phyloP scores from a whole-genome alignment of 2,329 filamentous ascomycete species.

The Fusarium denticulatum region DNA sequence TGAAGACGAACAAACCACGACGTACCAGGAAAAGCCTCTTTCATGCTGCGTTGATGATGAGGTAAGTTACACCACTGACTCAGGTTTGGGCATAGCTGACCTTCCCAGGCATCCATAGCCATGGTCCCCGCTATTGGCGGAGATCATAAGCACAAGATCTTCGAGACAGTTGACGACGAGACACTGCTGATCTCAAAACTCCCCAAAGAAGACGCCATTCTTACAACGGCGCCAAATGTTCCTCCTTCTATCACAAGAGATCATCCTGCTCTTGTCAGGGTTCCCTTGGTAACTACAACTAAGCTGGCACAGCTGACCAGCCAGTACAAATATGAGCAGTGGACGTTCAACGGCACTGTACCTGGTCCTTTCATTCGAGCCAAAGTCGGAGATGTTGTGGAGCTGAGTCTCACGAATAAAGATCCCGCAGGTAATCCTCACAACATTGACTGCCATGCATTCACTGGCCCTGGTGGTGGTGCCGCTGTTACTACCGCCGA shows the following conservation, averaged over 20 bases:
- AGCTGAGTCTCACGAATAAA: conserved; percentile 18
- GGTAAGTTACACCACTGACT: neutral
- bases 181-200: neutral
- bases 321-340: conserved; percentile 26
- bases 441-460: conserved; percentile 24
- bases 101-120: neutral
- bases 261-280: neutral
- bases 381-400: conserved; percentile 17
- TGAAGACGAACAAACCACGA: neutral
- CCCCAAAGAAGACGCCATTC: neutral
- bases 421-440: conserved; percentile 2
- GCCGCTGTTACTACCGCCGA: conserved; percentile 18
- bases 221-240: neutral
- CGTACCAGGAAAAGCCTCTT: neutral
- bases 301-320: conserved; percentile 21
- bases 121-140: neutral
- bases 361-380: conserved; percentile 21
- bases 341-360: conserved; percentile 26
- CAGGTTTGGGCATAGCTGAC: neutral
- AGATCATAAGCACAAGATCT: neutral
- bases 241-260: neutral
- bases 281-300: neutral
- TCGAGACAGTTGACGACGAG: neutral
- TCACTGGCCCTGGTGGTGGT: conserved; percentile 25
- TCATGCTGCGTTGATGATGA: neutral